These are phyloP conservation scores for Claviceps cyperi DNA, from an alignment of 2,329 filamentous ascomycete genomes.

Conservation along the genomic window DNA sequence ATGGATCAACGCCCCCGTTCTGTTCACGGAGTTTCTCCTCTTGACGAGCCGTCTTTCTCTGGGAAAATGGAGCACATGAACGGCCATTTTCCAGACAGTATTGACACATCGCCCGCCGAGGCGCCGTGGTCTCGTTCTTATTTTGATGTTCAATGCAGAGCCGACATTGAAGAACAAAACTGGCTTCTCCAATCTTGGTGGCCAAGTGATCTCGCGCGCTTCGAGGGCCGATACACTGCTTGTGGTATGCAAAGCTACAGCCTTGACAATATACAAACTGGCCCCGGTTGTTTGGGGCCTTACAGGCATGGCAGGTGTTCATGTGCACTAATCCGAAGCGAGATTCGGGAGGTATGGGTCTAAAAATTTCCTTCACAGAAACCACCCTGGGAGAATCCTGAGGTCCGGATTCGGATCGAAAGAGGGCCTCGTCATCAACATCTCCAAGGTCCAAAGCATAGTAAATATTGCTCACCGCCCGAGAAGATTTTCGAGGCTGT, in stretches of 20 bases:
- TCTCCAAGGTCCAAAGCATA: conserved; percentile 38
- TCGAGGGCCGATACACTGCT: conserved; percentile 63
- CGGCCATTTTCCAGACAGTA: conserved; percentile 49
- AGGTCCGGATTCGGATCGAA: conserved; percentile 31
- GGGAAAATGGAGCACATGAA: conserved; percentile 62
- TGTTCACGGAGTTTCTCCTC: conserved; percentile 72
- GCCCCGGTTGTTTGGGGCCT: conserved; percentile 33
- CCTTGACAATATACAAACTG: conserved; percentile 79
- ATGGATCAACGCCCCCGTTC: conserved; percentile 66
- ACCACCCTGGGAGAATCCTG: conserved; percentile 36
- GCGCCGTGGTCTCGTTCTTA: conserved; percentile 55
- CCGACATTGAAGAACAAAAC: conserved; percentile 82
- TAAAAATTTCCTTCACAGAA: conserved; percentile 62
- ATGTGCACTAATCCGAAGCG: conserved; percentile 59
- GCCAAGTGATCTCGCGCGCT: conserved; percentile 69
- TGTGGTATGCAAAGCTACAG: conserved; percentile 74
- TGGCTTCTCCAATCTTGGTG: conserved; percentile 63
- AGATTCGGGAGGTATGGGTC: conserved; percentile 42
- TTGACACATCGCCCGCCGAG: conserved; percentile 58
- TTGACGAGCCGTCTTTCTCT: conserved; percentile 57
- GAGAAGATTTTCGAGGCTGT: conserved; percentile 31
- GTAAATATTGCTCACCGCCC: conserved; percentile 28
- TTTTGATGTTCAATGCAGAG: conserved; percentile 58
- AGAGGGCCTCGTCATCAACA: conserved; percentile 44
- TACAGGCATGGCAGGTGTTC: conserved; percentile 58